Conservation (phyloP, 1,284 basidiomycete genomes). For the Cryptococcus amylolentus region DNA sequence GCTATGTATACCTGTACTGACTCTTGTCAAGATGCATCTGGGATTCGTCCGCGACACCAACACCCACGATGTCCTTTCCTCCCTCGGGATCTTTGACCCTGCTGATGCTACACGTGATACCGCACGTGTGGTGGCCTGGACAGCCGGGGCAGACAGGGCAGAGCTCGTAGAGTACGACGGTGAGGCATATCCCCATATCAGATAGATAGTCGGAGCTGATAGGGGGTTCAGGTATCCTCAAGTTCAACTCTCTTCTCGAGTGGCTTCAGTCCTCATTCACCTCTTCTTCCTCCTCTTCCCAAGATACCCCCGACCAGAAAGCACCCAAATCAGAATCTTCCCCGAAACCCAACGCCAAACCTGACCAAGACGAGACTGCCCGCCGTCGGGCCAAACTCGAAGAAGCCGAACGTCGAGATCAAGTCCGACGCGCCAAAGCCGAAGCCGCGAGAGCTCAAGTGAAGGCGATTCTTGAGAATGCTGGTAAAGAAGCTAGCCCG, state of each 20-base stretch:
- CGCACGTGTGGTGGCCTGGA: conserved; percentile 40
- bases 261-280: conserved; percentile 30
- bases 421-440: conserved; percentile 29
- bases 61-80: conserved; percentile 53
- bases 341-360: neutral
- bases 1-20: conserved; percentile 7
- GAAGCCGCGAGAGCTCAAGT: conserved; percentile 14
- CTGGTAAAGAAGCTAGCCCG: conserved; percentile 4
- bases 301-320: neutral
- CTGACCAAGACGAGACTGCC: conserved; percentile 1
- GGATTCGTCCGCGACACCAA: conserved; percentile 62
- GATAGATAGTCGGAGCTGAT: neutral
- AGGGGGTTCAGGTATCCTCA: conserved; percentile 33
- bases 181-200: conserved; percentile 10
- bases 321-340: conserved; percentile 4
- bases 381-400: conserved; percentile 35
- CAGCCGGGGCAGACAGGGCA: conserved; percentile 17
- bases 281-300: neutral
- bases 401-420: conserved; percentile 41
- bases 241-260: conserved; percentile 47
- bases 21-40: conserved; percentile 54
- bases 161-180: conserved; percentile 39
- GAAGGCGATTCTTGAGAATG: conserved; percentile 7
- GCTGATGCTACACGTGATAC: conserved; percentile 30
- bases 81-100: conserved; percentile 28